Evolutionary conservation across 768 basidiomycete species (phyloP).

Genomic region (Leccinellum albellum): DNA sequence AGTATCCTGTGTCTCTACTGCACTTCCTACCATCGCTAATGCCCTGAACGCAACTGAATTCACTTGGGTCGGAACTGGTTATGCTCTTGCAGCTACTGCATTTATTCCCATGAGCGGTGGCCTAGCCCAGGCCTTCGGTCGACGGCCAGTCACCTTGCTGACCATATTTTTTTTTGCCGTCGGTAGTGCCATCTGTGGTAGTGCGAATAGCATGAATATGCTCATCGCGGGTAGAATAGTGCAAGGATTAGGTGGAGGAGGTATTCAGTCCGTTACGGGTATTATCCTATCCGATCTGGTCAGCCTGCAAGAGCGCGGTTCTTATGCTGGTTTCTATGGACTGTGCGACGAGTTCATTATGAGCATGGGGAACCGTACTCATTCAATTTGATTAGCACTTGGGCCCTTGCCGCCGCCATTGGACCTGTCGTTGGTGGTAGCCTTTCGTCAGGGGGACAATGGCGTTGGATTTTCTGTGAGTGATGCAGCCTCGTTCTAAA

Average conservation of each 20-base stretch:
- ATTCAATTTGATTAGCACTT: slow-evolving; percentile 17
- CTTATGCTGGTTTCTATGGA: slow-evolving; percentile 35
- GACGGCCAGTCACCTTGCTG: slow-evolving; percentile 30
- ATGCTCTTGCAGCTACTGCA: slow-evolving; percentile 38
- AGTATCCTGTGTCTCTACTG: slow-evolving; percentile 33
- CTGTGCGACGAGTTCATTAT: slow-evolving; percentile 16
- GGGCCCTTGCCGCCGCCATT: slow-evolving; percentile 33
- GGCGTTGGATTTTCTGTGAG: slow-evolving; percentile 43
- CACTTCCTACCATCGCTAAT: slow-evolving; percentile 40
- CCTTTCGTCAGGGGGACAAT: slow-evolving; percentile 29
- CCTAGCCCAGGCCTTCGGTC: slow-evolving; percentile 39
- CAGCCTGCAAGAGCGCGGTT: slow-evolving; percentile 42
- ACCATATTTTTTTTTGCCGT: slow-evolving; percentile 35
- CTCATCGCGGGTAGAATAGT: slow-evolving; percentile 42
- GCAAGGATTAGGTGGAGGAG: slow-evolving; percentile 41
- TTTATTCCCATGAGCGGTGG: slow-evolving; percentile 39
- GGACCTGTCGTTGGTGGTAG: slow-evolving; percentile 37
- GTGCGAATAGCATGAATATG: slow-evolving; percentile 38
- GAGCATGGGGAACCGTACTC: background rate
- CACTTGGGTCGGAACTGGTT: slow-evolving; percentile 45
- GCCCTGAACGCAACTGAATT: slow-evolving; percentile 37
- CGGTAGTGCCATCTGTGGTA: slow-evolving; percentile 42
- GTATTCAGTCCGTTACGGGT: slow-evolving; percentile 34
- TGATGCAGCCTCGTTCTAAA: background rate
- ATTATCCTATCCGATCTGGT: slow-evolving; percentile 48